Conservation (phyloP, 2,329 filamentous ascomycete species). For the Colletotrichum phormii region DNA sequence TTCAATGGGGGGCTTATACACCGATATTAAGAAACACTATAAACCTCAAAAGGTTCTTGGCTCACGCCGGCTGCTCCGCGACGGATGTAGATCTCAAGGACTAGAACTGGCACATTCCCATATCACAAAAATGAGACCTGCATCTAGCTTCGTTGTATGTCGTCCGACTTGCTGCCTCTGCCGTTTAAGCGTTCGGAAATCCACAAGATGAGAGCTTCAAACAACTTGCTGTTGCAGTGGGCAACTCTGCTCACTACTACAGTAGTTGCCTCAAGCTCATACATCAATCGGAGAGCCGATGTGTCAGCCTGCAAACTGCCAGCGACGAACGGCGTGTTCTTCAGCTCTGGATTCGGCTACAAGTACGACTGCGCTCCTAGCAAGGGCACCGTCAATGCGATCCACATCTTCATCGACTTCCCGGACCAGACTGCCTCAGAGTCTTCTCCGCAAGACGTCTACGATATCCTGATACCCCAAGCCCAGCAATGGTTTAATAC, state of each 20-base stretch:
- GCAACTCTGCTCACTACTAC: background rate
- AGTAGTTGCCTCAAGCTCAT: background rate
- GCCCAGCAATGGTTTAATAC: conserved; percentile 27
- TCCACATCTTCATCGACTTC: conserved; percentile 53
- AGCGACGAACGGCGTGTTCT: conserved; percentile 40
- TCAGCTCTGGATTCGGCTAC: conserved; percentile 46
- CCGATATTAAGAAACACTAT: background rate
- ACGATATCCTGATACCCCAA: conserved; percentile 2
- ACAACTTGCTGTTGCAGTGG: background rate
- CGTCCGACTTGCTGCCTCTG: background rate
- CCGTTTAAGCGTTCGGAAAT: background rate
- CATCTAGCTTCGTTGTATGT: too few species aligned
- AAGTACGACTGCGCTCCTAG: conserved; percentile 45
- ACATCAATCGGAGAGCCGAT: background rate
- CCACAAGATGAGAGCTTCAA: background rate
- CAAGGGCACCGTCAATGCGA: conserved; percentile 44
- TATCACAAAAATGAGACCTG: background rate
- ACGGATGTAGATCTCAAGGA: background rate
- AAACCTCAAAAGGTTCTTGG: background rate
- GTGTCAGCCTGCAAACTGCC: conserved; percentile 39
- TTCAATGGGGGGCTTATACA: background rate
- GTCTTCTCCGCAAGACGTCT: conserved; percentile 26
- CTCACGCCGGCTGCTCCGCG: background rate
- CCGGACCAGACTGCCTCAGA: conserved; percentile 38
- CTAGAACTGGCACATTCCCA: background rate